Conservation (phyloP, 2,329 filamentous ascomycete genomes). For the Cryphonectria radicalis region DNA sequence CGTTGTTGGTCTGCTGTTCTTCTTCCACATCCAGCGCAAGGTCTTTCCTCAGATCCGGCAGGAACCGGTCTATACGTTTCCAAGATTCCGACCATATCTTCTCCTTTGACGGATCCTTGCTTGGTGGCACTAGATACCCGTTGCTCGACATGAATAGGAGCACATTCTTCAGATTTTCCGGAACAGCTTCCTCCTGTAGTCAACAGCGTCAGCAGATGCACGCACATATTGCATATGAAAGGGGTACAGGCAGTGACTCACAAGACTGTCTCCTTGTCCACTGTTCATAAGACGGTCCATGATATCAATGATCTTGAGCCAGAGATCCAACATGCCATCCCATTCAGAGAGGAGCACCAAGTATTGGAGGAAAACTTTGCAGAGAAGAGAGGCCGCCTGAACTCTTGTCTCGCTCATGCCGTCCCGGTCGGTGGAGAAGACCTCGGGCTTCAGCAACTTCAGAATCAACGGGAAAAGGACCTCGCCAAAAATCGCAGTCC, state of each 20-base stretch:
- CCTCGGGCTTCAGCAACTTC: conserved; percentile 87
- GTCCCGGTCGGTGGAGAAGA: conserved; percentile 85
- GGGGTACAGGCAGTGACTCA: conserved; percentile 52
- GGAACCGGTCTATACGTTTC: conserved; percentile 68
- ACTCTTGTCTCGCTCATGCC: conserved; percentile 97
- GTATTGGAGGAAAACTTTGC: conserved; percentile 95
- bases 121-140: conserved; percentile 78
- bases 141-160: conserved; percentile 92
- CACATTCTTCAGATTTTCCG: conserved; percentile 95
- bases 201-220: conserved; percentile 26
- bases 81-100: conserved; percentile 66
- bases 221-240: conserved; percentile 7
- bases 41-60: conserved; percentile 63
- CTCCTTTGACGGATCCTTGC: conserved; percentile 57
- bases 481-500: conserved; percentile 93
- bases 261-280: conserved; percentile 85
- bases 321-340: conserved; percentile 88
- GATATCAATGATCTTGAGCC: conserved; percentile 89
- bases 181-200: conserved; percentile 84
- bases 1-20: conserved; percentile 24
- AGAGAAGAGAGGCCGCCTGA: conserved; percentile 86
- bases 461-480: conserved; percentile 91
- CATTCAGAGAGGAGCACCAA: conserved; percentile 82
- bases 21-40: conserved; percentile 55
- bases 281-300: conserved; percentile 97